Evolutionary conservation across 345 rosid genomes (phyloP), one percentile per base, ranked within the genome.

Genomic region (Combretum micranthum): DNA sequence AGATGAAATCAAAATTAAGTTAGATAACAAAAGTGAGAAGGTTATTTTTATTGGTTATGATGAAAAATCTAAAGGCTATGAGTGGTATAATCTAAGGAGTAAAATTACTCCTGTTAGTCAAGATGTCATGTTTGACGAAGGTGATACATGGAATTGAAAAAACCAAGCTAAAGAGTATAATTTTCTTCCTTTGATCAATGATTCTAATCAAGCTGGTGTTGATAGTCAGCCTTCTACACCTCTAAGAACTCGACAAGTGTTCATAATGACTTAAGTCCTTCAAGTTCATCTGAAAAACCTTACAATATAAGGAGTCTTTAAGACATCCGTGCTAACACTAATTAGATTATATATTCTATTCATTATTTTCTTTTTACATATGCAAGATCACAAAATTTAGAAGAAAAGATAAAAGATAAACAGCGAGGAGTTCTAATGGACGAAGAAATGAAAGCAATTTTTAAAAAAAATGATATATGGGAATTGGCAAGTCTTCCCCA

Each of bases 111-210:
- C 16, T 12, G 0, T 48, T 9, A 60, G 64, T 19, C 9, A 16
- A 23, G 2, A 60, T 49, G 55, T 37, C 4, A 49, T 14, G 26
- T 60, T 48, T 13, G 55, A 26, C 3, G 55, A 60, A 60, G 47
- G 13, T 15, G 7, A 18, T 11, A 2, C 26, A 25, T 25, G 26
- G 26, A 25, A 25, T 25, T 25, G 5, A 5, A 5, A 2, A 25
- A 25, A 25, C 5, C 26, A 25, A 25, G 13, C 5, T 2, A 5
- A 25, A 25, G 26, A 25, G 5, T 25, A 25, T 25, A 25, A 25
- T 2, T 25, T 25, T 25, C 2, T 5, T 25, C 5, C 26, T 5
- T 25, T 25, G 26, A 25, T 25, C 26, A 25, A 25, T 25, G 26
- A 25, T 25, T 25, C 26, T 25, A 5, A 25, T 25, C 26, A 25